Evolutionary conservation across 345 rosid genomes (phyloP).

Genomic region (Arabidopsis arenosa): DNA sequence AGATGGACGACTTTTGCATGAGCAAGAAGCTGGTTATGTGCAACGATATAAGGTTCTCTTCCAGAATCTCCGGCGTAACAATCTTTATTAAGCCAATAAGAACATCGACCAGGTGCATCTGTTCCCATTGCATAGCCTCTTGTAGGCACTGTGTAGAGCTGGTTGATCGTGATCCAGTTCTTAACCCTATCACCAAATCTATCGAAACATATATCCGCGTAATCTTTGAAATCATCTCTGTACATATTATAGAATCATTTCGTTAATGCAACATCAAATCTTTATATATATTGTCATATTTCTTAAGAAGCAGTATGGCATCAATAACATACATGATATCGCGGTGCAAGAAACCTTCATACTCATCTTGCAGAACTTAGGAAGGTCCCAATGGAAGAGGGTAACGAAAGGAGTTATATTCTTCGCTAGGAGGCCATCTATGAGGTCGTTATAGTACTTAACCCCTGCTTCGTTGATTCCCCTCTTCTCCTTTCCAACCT

Average conservation of each 20-base stretch:
- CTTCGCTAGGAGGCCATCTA: conserved; percentile 48
- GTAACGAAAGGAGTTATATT: conserved; percentile 52
- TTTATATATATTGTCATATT: not conserved
- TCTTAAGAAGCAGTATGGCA: not conserved
- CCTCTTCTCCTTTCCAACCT: conserved; percentile 46
- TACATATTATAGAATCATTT: not conserved
- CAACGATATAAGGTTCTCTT: no score
- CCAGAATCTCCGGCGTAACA: conserved; percentile 44
- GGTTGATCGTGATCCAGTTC: conserved; percentile 55
- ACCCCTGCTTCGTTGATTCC: conserved; percentile 52
- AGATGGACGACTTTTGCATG: no score
- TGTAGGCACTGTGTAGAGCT: conserved; percentile 36
- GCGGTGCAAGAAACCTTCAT: conserved; percentile 52
- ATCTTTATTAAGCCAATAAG: conserved; percentile 20
- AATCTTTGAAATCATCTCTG: conserved; percentile 50
- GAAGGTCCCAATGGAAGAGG: conserved; percentile 58
- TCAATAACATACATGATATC: conserved; percentile 44
- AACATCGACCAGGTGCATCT: conserved; percentile 54
- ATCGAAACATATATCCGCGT: conserved; percentile 47
- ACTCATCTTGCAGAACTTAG: conserved; percentile 53
- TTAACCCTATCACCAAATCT: conserved; percentile 51
- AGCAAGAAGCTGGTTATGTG: no score
- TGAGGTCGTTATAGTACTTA: conserved; percentile 49
- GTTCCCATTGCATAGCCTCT: conserved; percentile 43
- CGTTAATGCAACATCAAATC: not conserved